A percentile compares a stretch with the other conserved stretches of the same genome.
These are phyloP conservation scores for Tetraselmis striata DNA, from an alignment of 139 green algal genomes.

Conservation along the genomic window DNA sequence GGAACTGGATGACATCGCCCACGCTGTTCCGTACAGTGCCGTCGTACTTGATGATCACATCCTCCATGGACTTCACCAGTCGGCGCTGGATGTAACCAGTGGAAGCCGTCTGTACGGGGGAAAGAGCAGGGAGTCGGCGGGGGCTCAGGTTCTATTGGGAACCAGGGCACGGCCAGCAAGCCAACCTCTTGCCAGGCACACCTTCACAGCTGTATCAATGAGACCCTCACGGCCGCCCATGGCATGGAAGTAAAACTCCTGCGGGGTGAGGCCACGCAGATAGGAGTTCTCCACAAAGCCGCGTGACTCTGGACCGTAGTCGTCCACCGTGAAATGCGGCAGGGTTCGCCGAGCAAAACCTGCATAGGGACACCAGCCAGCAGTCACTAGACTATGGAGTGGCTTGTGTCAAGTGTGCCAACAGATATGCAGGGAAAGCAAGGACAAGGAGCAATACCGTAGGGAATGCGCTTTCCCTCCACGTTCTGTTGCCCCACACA, in stretches of 20 bases:
- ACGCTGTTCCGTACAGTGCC: slow-evolving; percentile 86
- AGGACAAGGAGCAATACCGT: slow-evolving; percentile 15
- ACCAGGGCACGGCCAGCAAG: no score
- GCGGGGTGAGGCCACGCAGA: slow-evolving; percentile 85
- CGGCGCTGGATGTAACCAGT: slow-evolving; percentile 77
- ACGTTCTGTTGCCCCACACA: slow-evolving; percentile 99
- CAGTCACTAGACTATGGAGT: no score
- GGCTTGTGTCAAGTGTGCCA: no score
- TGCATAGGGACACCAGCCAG: no score
- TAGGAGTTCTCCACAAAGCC: slow-evolving; percentile 99
- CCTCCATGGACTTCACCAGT: slow-evolving; percentile 98
- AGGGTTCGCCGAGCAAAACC: slow-evolving; percentile 88
- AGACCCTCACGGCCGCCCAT: slow-evolving; percentile 98
- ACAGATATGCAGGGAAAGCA: neutral
- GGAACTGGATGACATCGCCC: slow-evolving; percentile 91
- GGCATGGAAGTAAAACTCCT: slow-evolving; percentile 99
- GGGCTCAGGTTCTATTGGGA: no score
- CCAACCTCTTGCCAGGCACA: no score
- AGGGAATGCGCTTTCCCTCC: slow-evolving; percentile 98
- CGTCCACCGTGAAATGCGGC: slow-evolving; percentile 95
- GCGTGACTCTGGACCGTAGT: slow-evolving; percentile 89
- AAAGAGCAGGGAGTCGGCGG: no score
- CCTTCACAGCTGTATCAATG: slow-evolving; percentile 99
- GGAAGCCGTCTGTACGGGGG: slow-evolving; percentile 31
- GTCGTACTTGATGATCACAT: slow-evolving; percentile 94